Base-by-base conservation (phyloP, 768 basidiomycete species). In the Coprinopsis marcescibilis region DNA sequence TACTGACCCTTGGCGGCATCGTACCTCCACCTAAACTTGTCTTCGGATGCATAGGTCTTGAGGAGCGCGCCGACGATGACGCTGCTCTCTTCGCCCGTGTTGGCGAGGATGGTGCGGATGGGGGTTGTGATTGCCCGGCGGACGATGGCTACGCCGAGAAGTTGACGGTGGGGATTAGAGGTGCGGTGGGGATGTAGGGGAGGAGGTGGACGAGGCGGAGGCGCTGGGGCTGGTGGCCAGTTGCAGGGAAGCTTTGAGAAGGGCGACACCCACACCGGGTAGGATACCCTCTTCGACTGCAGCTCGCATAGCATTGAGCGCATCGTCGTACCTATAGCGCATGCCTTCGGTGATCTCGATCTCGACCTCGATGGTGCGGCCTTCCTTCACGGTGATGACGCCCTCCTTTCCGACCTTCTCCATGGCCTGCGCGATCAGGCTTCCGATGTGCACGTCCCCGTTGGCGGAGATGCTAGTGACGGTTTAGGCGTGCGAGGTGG, bases 281-380 rank as follows among this genome's bases (percentile, higher is more conserved):
- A 98, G 85, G 59, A 97, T 96, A 61, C 95, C 95, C 66, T 99
- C 94, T 70, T 97, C 95, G 24, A 98, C 95, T 36, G 95, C 93
- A 20, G 95, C 95, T 32, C 95, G 86, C 3, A 95, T 98, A n/a
- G 94, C 93, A 65, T 96, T 96, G 38, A 97, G 76, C 1, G 94
- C 94, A 61, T 95, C 92, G 56, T 97, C 94, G 60, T 96, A 97
- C 30, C 94, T 78, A 64, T 98, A 97, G 60, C 93, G 84, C 95
- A 99, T 99, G 67, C 95, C 95, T 71, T 99, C 95, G 21, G 95
- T 97, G 60, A 99, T 93, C 65, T 99, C 95, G 62, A 97, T 97
- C 69, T 96, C 93, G 62, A 98, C 95, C 58, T 97, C 93, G 54
- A 94, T 96, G 4, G 95, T 98, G 57, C 87, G 83, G 35, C 95